phyloP scores from a whole-genome alignment of 306 rosid species.

The Quercus variabilis region DNA sequence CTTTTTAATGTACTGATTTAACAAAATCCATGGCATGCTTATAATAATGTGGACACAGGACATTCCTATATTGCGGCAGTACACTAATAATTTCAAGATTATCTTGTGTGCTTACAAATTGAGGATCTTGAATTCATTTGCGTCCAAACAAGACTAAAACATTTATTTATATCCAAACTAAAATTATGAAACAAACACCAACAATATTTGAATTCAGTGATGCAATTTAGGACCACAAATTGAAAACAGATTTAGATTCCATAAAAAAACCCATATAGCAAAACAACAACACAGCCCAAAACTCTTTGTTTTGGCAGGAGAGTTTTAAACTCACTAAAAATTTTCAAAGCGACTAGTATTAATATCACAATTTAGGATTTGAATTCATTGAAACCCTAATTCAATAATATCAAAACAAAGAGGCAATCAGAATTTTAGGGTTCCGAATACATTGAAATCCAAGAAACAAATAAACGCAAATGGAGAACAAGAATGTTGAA shows the following conservation, averaged over 20 bases:
- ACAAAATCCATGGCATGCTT: neutral
- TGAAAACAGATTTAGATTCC: neutral
- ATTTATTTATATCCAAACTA: neutral
- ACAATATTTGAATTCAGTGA: neutral
- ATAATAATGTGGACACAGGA: neutral
- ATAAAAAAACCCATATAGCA: neutral
- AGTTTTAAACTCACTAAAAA: neutral
- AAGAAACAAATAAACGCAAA: neutral
- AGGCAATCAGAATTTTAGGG: neutral
- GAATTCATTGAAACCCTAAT: neutral
- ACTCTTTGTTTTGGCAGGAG: neutral
- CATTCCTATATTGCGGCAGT: neutral
- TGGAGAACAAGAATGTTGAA: neutral
- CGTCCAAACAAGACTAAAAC: neutral
- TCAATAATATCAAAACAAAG: conserved; percentile 8
- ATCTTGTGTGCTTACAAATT: neutral
- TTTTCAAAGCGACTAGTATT: neutral
- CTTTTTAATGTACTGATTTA: neutral
- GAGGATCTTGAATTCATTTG: neutral
- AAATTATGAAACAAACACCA: neutral
- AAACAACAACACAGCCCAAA: neutral
- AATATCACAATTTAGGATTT: neutral
- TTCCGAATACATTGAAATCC: neutral
- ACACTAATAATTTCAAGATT: neutral
- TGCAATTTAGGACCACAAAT: neutral